Conservation (phyloP, 2,329 filamentous ascomycete species). For the Neonectria hederae region DNA sequence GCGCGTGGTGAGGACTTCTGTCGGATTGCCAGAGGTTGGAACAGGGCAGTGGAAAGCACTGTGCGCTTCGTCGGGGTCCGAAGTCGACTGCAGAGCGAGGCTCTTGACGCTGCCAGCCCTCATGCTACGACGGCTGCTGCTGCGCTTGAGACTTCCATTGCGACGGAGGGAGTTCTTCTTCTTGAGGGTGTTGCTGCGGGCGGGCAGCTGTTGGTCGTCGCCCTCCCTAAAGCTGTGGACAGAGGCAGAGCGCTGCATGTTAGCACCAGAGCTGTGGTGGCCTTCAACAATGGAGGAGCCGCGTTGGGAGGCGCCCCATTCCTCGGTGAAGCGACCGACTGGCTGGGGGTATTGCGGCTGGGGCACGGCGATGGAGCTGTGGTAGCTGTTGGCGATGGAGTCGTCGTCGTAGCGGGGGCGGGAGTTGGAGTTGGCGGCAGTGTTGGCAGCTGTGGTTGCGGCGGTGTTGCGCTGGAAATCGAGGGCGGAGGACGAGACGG, state of each 20-base stretch:
- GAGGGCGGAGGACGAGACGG: conserved; percentile 33
- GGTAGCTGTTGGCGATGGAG: conserved; percentile 18
- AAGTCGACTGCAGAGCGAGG: conserved; percentile 74
- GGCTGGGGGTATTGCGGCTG: conserved; percentile 36
- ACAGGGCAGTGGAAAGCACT: conserved; percentile 92
- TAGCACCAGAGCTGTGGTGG: conserved; percentile 40
- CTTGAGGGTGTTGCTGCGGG: conserved; percentile 78
- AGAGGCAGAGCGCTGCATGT: conserved; percentile 70
- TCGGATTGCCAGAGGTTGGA: conserved; percentile 86
- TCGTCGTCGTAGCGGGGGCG: conserved; percentile 34
- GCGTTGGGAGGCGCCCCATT: conserved; percentile 75
- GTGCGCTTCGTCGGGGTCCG: conserved; percentile 75
- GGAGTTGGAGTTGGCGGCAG: conserved; percentile 22
- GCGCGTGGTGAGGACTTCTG: conserved; percentile 83
- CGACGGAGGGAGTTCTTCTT: conserved; percentile 86
- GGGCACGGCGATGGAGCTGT: conserved; percentile 31
- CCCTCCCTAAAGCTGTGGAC: conserved; percentile 63
- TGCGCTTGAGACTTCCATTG: conserved; percentile 78
- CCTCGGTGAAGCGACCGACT: conserved; percentile 70
- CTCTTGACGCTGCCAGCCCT: conserved; percentile 89
- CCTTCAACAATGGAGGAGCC: conserved; percentile 71
- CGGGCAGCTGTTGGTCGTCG: conserved; percentile 55
- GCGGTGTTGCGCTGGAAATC: conserved; percentile 28
- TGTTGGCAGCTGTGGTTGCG: conserved; percentile 31
- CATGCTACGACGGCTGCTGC: conserved; percentile 81